Evolutionary conservation across 176 grass and related monocot genomes (phyloP), one percentile per base, ranked within the genome.

Genomic region (Oryza officinalis): DNA sequence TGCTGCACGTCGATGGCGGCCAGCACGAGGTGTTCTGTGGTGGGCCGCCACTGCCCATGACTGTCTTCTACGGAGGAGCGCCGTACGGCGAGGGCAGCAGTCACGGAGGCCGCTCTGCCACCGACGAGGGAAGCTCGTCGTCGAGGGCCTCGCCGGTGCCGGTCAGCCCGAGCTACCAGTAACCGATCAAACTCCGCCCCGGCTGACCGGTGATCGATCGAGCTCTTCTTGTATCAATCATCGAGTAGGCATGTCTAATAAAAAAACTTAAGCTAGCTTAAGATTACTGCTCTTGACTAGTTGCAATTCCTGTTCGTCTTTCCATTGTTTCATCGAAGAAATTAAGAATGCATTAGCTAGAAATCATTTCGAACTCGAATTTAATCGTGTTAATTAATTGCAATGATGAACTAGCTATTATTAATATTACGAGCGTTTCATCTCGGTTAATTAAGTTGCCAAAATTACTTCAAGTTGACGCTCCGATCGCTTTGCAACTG

Each of bases 111-210:
- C 40, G 22, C 43, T 4, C 50, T 8, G 50, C 50, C 17, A 70
- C 2, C 31, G 63, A 83, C 13, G 54, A 81, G 81, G 68, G 38
- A 17, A 79, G 50, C 63, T 54, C 50, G 17, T 79, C 85, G 8
- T 81, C 81, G 49, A 87, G 5, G 28, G 65, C 40, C 2, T 45
- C 4, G 32, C 57, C 30, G 33, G 33, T 5, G 4, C 33, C 33
- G 5, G 52, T 37, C 13, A 13, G 38, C 2, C n/a, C 10, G 6
- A 37, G 45, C 17, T 31, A 12, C 5, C 5, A 81, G 8, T 81
- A 80, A n/a, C n/a, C n/a, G n/a, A 63, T 67, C 40, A 41, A 41
- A 41, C 40, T 41, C 40, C 2, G 10, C 40, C 40, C 40, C 10
- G 10, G 10, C 40, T 41, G 38, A 40, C 20, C 13, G 45, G 45